phyloP scores from a whole-genome alignment of 495 filamentous ascomycete species.

The Podospora conica region DNA sequence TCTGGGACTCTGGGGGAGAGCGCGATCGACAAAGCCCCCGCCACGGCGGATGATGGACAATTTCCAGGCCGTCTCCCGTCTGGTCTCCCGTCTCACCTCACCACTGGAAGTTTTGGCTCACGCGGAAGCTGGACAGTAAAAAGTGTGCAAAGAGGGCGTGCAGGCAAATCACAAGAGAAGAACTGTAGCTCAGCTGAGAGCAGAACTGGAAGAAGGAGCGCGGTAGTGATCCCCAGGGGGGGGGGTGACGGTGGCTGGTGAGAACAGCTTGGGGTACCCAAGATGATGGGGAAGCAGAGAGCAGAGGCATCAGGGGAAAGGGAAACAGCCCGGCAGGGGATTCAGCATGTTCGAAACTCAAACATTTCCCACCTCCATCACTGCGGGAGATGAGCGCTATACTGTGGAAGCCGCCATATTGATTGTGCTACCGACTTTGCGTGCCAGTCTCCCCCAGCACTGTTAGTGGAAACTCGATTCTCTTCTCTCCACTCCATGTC shows the following conservation, averaged over 20 bases:
- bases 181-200: not conserved
- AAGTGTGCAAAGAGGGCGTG: too few relatives aligned
- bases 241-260: not conserved
- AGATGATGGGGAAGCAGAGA: too few relatives aligned
- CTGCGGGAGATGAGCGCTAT: not conserved
- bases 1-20: conserved; percentile 16
- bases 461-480: not conserved
- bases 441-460: not conserved
- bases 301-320: not conserved
- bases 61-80: conserved; percentile 27
- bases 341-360: not conserved
- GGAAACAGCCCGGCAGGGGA: not conserved
- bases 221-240: not conserved
- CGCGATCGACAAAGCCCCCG: conserved; percentile 29
- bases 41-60: conserved; percentile 26
- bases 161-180: not conserved
- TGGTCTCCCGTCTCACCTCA: conserved; percentile 1
- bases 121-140: not conserved
- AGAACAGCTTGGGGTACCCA: not conserved
- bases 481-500: not conserved
- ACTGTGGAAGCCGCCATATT: not conserved
- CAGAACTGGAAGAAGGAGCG: not conserved
- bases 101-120: not conserved
- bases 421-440: not conserved
- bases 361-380: not conserved